phyloP scores from a whole-genome alignment of 2,329 filamentous ascomycete genomes.

The Stachybotrys chlorohalonatus region DNA sequence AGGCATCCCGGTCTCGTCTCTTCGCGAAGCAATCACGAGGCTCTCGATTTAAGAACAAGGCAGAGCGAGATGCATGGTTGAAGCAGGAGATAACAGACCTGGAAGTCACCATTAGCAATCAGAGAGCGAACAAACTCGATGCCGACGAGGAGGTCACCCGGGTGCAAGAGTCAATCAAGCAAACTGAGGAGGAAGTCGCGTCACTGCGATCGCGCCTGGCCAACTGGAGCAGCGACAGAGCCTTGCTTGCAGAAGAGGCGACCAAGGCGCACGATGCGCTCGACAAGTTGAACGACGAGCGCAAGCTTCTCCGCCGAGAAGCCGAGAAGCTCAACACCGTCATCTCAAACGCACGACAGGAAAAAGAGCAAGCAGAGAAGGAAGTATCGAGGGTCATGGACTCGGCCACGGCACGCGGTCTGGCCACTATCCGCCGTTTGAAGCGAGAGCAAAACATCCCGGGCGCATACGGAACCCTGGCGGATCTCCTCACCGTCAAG shows the following conservation, averaged over 20 bases:
- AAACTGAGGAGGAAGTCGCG: constrained; percentile 64
- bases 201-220: constrained; percentile 64
- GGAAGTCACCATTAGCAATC: constrained; percentile 63
- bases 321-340: constrained; percentile 79
- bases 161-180: constrained; percentile 61
- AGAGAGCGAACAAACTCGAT: constrained; percentile 78
- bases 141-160: constrained; percentile 72
- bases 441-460: constrained; percentile 71
- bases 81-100: constrained; percentile 73
- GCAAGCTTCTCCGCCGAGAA: constrained; percentile 80
- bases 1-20: constrained; percentile 66
- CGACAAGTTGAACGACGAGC: constrained; percentile 74
- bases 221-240: constrained; percentile 67
- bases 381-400: constrained; percentile 82
- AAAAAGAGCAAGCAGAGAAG: constrained; percentile 69
- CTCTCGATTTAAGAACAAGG: constrained; percentile 79
- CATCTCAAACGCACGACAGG: constrained; percentile 64
- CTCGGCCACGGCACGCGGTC: constrained; percentile 72
- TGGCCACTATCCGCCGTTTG: constrained; percentile 78
- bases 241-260: constrained; percentile 63
- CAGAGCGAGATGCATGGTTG: constrained; percentile 78
- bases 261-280: constrained; percentile 68
- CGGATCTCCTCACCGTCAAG: constrained; percentile 81
- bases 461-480: constrained; percentile 85
- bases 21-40: constrained; percentile 89